Percentiles rank a stretch among this genome's conserved stretches.
These are phyloP conservation scores for Sarocladium brachiariae DNA, from an alignment of 2,329 filamentous ascomycete genomes.

Conservation along the genomic window DNA sequence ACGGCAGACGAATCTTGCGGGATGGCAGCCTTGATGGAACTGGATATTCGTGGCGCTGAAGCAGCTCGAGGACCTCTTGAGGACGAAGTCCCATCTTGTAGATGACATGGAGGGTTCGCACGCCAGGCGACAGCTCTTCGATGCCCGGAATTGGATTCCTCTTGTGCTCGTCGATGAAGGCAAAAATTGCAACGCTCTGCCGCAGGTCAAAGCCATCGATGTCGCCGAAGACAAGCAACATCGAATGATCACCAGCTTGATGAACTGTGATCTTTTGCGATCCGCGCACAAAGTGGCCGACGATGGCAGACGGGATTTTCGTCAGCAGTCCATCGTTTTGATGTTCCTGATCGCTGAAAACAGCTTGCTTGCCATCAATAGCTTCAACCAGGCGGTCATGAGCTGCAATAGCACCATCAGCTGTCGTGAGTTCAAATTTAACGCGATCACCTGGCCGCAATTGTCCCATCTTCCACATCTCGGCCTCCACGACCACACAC, in stretches of 20 bases:
- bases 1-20: slow-evolving; percentile 26
- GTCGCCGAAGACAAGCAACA: slow-evolving; percentile 28
- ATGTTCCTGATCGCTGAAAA: neutral
- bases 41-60: slow-evolving; percentile 19
- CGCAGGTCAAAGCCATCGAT: slow-evolving; percentile 23
- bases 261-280: slow-evolving; percentile 13
- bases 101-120: slow-evolving; percentile 26
- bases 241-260: slow-evolving; percentile 26
- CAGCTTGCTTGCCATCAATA: slow-evolving; percentile 12
- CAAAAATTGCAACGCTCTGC: slow-evolving; percentile 26
- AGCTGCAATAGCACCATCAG: slow-evolving; percentile 19
- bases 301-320: slow-evolving; percentile 8
- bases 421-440: slow-evolving; percentile 23
- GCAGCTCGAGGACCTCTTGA: slow-evolving; percentile 12
- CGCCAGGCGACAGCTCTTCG: slow-evolving; percentile 26
- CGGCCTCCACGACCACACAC: slow-evolving; percentile 28
- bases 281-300: slow-evolving; percentile 11
- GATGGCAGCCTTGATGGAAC: slow-evolving; percentile 19
- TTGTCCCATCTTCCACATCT: slow-evolving; percentile 37
- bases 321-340: neutral
- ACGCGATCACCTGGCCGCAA: slow-evolving; percentile 31
- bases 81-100: slow-evolving; percentile 16
- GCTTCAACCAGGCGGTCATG: slow-evolving; percentile 16
- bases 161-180: slow-evolving; percentile 25
- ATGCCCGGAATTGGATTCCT: slow-evolving; percentile 21